Conservation (phyloP, 169 alveolate genomes). For the Plasmodium gonderi region DNA sequence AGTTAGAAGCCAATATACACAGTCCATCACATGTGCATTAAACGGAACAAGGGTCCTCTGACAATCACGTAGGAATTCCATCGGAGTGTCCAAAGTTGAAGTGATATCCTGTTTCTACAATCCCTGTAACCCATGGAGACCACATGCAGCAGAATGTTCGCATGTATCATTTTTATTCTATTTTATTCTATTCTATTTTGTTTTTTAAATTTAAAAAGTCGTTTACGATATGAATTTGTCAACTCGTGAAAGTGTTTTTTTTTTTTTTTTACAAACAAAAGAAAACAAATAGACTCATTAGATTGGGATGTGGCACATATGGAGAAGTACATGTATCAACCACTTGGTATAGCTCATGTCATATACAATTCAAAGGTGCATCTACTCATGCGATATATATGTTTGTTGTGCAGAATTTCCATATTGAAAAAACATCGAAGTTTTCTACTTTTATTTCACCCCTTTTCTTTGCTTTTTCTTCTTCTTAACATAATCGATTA, state of each 20-base stretch:
- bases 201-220: not conserved
- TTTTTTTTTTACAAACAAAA: not conserved
- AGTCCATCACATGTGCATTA: too few relatives aligned
- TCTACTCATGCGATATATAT: too few relatives aligned
- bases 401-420: too few relatives aligned
- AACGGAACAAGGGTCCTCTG: too few relatives aligned
- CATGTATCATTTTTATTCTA: not conserved
- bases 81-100: too few relatives aligned
- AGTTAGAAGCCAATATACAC: too few relatives aligned
- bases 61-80: too few relatives aligned
- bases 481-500: conserved; percentile 34
- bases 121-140: not conserved
- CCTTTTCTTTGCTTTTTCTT: conserved; percentile 7
- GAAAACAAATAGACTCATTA: not conserved
- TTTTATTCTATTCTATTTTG: not conserved
- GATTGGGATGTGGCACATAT: not conserved
- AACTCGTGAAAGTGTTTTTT: not conserved
- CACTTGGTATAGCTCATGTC: too few relatives aligned
- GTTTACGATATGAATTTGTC: not conserved
- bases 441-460: not conserved
- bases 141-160: not conserved
- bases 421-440: not conserved
- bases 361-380: too few relatives aligned
- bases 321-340: too few relatives aligned
- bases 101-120: too few relatives aligned